Evolutionary conservation across 345 rosid species (phyloP), one percentile per base, ranked within the genome.

Genomic region (Lepidium aucheri): DNA sequence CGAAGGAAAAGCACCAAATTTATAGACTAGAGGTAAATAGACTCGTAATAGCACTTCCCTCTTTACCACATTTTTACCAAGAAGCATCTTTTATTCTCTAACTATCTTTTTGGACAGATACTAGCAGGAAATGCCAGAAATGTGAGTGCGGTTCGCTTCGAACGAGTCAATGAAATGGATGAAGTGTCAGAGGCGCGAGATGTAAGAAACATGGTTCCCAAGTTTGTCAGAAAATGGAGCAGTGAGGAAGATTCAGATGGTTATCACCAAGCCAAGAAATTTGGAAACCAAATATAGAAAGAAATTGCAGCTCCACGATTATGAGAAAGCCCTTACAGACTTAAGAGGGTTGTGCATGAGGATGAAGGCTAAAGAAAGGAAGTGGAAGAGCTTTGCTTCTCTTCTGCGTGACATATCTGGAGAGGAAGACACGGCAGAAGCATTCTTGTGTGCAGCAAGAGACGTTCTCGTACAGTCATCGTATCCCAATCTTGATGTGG

Each of bases 51-150:
- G 12, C 45, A 47, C 53, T 62, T 9, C n/a, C n/a, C n/a, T n/a
- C n/a, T n/a, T n/a, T n/a, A n/a, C n/a, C n/a, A n/a, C n/a, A n/a
- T n/a, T 12, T 47, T 63, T 34, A n/a, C n/a, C 54, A 9, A n/a
- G 36, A 47, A 15, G 7, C 15, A 36, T 63, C 0, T 36, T 24
- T 26, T 15, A 36, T 35, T 7, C 12, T 38, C 22, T 39, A 51
- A 50, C 40, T 35, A 13, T 14, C 28, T 52, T 40, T 58, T n/a
- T 51, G 36, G 63, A 77, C 85, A 91, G 98, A 83, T 91, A 71
- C 76, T 89, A 65, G 95, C 88, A 39, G 98, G 96, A 67, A 91
- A 91, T 76, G 96, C 98, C 42, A 82, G 95, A 78, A 89, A 91
- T 78, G 96, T 91, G 41, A 76, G 95, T 26, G 96, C 96, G 8